phyloP scores from a whole-genome alignment of 2,329 filamentous ascomycete species.

The Drechslera avenae region DNA sequence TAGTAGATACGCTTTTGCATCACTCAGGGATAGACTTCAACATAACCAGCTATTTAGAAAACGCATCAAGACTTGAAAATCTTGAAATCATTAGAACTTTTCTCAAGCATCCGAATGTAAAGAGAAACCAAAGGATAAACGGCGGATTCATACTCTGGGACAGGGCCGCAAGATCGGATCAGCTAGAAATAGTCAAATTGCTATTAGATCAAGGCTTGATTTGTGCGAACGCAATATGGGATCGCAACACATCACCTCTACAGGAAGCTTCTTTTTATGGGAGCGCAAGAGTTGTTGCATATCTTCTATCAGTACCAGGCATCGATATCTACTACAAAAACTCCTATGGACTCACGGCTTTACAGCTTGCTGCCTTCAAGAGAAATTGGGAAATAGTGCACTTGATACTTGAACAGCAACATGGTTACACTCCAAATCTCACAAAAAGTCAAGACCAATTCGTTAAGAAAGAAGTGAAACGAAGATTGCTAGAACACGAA shows the following conservation, averaged over 20 bases:
- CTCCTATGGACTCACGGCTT: rapidly evolving
- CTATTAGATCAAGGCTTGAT: not conserved
- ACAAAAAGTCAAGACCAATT: not conserved
- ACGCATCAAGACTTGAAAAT: too few relatives aligned
- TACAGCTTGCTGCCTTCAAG: not conserved
- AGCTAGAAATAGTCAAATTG: conserved; percentile 7
- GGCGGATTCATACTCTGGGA: too few relatives aligned
- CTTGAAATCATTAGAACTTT: too few relatives aligned
- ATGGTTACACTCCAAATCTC: rapidly evolving
- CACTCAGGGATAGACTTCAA: too few relatives aligned
- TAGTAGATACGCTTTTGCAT: too few relatives aligned
- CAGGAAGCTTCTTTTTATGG: not conserved
- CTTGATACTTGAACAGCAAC: not conserved
- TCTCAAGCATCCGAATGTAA: too few relatives aligned
- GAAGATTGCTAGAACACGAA: not conserved
- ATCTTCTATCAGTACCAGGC: not conserved
- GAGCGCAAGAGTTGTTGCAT: not conserved
- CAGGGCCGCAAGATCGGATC: not conserved
- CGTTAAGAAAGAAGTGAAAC: not conserved
- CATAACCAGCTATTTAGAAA: too few relatives aligned
- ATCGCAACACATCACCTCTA: not conserved
- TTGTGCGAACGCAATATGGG: too few relatives aligned
- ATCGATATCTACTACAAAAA: not conserved
- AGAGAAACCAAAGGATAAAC: too few relatives aligned
- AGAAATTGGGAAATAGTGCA: not conserved